phyloP scores from a whole-genome alignment of 768 basidiomycete species.

The Mycena vitilis region DNA sequence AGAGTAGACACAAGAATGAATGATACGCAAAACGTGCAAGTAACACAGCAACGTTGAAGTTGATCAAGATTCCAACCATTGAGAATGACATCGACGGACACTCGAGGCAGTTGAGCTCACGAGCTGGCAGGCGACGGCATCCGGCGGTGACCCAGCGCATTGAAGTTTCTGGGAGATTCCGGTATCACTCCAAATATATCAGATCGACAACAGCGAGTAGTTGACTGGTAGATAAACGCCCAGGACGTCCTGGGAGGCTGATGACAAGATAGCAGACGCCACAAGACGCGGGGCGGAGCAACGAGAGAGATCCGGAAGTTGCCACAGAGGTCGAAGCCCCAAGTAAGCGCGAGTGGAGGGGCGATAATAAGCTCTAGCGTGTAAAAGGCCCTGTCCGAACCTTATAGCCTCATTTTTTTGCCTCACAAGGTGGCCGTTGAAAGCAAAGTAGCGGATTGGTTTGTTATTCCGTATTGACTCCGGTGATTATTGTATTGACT shows the following conservation, averaged over 20 bases:
- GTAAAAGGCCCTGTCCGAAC: constrained; percentile 14
- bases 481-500: constrained; percentile 10
- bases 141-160: no score
- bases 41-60: not conserved
- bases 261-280: not conserved
- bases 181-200: no score
- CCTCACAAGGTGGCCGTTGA: not conserved
- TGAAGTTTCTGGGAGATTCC: no score
- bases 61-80: not conserved
- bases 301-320: constrained; percentile 6
- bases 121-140: no score
- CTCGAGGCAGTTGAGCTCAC: no score
- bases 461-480: not conserved
- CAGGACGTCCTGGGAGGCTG: not conserved
- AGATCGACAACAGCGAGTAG: no score
- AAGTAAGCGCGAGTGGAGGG: constrained; percentile 2
- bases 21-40: not conserved
- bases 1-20: not conserved
- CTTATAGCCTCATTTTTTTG: constrained; percentile 12
- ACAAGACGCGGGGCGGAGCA: constrained; percentile 3
- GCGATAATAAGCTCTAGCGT: constrained; percentile 25
- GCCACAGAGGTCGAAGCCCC: not conserved
- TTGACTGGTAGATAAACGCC: not conserved
- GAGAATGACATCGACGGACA: not conserved
- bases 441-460: not conserved